A percentile compares a stretch with the other conserved stretches of the same genome.
Conservation (phyloP, 2,329 filamentous ascomycete species). For the Cercospora nicotianae region DNA sequence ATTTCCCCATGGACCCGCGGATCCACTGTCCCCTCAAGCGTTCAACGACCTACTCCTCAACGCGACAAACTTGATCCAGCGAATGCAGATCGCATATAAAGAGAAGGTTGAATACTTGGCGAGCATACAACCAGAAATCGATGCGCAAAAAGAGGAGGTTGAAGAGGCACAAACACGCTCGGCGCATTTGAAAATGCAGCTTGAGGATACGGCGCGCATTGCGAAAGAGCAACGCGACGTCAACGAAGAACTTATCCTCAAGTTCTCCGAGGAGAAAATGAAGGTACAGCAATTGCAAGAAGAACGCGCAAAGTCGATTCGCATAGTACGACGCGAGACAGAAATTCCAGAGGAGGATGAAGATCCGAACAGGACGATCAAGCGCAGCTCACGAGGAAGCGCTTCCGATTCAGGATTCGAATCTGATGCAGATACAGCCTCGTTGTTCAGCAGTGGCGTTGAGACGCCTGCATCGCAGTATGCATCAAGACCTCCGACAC, state of each 20-base stretch:
- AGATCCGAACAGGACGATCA: slow-evolving; percentile 26
- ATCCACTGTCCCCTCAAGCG: slow-evolving; percentile 53
- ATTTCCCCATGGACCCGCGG: slow-evolving; percentile 53
- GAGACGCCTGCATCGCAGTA: slow-evolving; percentile 38
- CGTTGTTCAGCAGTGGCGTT: slow-evolving; percentile 48
- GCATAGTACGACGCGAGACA: slow-evolving; percentile 26
- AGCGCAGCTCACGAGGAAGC: slow-evolving; percentile 34
- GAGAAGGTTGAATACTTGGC: slow-evolving; percentile 52
- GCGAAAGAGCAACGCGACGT: slow-evolving; percentile 58
- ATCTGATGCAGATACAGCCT: slow-evolving; percentile 55
- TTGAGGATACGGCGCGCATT: slow-evolving; percentile 60
- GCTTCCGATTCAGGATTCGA: slow-evolving; percentile 61
- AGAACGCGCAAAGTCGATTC: slow-evolving; percentile 25
- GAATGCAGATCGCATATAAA: slow-evolving; percentile 59
- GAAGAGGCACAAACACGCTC: slow-evolving; percentile 60
- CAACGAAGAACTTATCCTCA: slow-evolving; percentile 53
- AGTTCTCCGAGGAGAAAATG: slow-evolving; percentile 49
- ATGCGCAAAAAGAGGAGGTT: slow-evolving; percentile 60
- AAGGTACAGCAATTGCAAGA: slow-evolving; percentile 40
- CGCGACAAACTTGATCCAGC: slow-evolving; percentile 55
- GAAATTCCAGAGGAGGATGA: slow-evolving; percentile 24
- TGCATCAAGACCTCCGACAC: slow-evolving; percentile 34
- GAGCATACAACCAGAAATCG: slow-evolving; percentile 55
- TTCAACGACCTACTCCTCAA: slow-evolving; percentile 59
- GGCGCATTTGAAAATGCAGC: slow-evolving; percentile 59